Conservation (phyloP, 176 grass and related monocot species). For the Musa troglodytarum region DNA sequence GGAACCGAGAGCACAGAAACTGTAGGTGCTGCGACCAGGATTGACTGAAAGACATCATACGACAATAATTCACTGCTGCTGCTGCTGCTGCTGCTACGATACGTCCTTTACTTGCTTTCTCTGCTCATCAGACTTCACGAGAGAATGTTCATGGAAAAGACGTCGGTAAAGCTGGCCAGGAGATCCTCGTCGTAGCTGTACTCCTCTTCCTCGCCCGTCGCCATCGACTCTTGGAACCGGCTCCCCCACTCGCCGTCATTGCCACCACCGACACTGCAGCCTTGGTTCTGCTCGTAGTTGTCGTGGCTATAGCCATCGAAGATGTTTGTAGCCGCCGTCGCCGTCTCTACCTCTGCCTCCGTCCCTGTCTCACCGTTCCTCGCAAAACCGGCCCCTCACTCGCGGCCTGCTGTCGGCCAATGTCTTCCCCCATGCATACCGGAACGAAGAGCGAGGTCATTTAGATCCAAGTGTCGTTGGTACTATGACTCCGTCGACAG, state of each 20-base stretch:
- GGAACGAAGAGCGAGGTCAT: no score
- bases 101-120: no score
- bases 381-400: slow-evolving; percentile 7
- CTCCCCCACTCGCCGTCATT: slow-evolving; percentile 59
- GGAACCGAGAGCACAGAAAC: no score
- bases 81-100: no score
- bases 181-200: slow-evolving; percentile 44
- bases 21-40: no score
- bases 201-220: not conserved
- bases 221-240: slow-evolving; percentile 25
- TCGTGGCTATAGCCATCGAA: no score
- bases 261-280: not conserved
- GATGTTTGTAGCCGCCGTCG: not conserved
- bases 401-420: slow-evolving; percentile 11
- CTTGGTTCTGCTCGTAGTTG: not conserved
- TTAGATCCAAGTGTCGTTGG: no score
- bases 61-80: no score
- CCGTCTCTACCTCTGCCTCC: not conserved
- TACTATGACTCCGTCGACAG: no score
- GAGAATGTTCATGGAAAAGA: slow-evolving; percentile 7
- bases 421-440: slow-evolving; percentile 6
- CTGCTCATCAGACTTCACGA: not conserved
- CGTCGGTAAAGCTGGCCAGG: slow-evolving; percentile 58
- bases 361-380: not conserved
- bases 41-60: no score